phyloP scores from a whole-genome alignment of 345 rosid genomes.

The Trapa incisa region DNA sequence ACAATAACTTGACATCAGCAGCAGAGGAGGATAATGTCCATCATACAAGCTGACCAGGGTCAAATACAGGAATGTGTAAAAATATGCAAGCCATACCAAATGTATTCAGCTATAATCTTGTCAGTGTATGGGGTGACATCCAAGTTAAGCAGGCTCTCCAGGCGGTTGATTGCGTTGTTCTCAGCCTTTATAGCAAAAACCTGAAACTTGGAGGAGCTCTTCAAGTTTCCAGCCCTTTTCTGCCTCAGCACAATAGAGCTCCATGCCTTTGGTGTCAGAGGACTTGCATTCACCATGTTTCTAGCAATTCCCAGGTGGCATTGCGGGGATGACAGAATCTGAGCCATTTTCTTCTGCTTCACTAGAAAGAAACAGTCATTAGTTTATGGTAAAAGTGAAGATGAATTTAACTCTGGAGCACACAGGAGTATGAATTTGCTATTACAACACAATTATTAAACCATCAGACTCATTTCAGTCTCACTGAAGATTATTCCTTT shows the following conservation, averaged over 20 bases:
- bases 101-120: constrained; percentile 86
- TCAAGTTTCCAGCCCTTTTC: constrained; percentile 40
- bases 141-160: constrained; percentile 63
- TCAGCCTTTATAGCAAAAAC: constrained; percentile 63
- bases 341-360: constrained; percentile 58
- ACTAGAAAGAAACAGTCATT: constrained; percentile 9
- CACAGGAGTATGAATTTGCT: not conserved
- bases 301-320: constrained; percentile 66
- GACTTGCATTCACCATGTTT: constrained; percentile 31
- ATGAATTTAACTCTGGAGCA: not conserved
- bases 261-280: constrained; percentile 48
- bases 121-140: constrained; percentile 78
- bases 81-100: constrained; percentile 42
- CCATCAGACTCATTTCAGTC: not conserved
- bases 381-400: not conserved
- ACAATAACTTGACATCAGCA: constrained; percentile 3
- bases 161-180: constrained; percentile 49
- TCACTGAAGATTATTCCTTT: no score
- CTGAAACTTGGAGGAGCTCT: constrained; percentile 36
- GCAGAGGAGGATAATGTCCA: not conserved
- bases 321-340: constrained; percentile 66
- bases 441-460: not conserved
- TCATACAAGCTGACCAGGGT: not conserved
- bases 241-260: constrained; percentile 55
- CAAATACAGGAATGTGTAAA: not conserved